These are phyloP conservation scores for Yarrowia sp. DNA, from an alignment of 805 yeast genomes.

Conservation along the genomic window DNA sequence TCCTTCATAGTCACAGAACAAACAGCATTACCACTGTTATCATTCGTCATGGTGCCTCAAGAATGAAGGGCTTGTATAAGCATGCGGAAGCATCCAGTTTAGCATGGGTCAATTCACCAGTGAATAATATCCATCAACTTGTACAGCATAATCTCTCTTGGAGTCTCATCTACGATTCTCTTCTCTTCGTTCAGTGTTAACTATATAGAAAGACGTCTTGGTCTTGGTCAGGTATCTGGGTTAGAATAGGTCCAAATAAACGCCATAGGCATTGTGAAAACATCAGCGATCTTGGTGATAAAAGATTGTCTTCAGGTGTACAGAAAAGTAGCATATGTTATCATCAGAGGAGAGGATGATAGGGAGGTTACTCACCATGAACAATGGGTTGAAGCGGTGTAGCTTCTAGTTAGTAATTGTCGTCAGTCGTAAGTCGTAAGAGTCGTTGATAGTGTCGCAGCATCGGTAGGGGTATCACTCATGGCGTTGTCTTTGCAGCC, in stretches of 20 bases:
- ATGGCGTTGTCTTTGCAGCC: too few species aligned
- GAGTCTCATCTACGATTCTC: too few species aligned
- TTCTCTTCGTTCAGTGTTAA: too few species aligned
- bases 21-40: too few species aligned
- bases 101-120: too few species aligned
- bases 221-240: conserved; percentile 20
- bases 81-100: too few species aligned
- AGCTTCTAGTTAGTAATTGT: background rate
- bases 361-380: conserved; percentile 23
- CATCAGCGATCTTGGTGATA: conserved; percentile 43
- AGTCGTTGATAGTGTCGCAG: background rate
- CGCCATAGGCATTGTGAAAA: conserved; percentile 1
- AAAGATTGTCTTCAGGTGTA: conserved; percentile 37
- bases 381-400: too few species aligned
- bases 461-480: background rate
- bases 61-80: too few species aligned
- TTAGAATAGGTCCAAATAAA: conserved; percentile 20
- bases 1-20: too few species aligned
- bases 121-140: too few species aligned
- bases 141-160: too few species aligned
- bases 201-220: conserved; percentile 4
- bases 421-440: background rate
- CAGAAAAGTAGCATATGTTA: conserved; percentile 41
- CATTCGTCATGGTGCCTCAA: too few species aligned
- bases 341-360: conserved; percentile 18